Conservation (phyloP, 225 moss, liverwort and hornwort genomes). For the Straminergon stramineum region DNA sequence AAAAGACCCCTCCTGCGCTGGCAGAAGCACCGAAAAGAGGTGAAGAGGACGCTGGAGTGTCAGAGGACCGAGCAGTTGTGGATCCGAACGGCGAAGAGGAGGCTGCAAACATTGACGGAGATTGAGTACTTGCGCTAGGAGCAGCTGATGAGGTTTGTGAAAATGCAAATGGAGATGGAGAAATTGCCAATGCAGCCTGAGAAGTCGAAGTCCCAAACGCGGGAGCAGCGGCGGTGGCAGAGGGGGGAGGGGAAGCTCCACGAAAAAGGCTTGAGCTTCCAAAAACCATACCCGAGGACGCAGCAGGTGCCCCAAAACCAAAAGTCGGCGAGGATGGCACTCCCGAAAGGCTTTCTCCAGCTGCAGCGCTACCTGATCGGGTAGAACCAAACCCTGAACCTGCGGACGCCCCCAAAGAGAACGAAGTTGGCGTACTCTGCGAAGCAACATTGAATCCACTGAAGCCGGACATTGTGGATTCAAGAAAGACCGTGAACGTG, state of each 20-base stretch:
- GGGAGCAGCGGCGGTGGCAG: slow-evolving; percentile 9
- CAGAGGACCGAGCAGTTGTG: background rate
- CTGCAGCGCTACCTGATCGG: background rate
- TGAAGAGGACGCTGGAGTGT: slow-evolving; percentile 1
- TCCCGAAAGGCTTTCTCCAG: slow-evolving; percentile 18
- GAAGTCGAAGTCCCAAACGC: slow-evolving; percentile 8
- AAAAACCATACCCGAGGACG: slow-evolving; percentile 5
- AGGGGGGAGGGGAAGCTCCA: slow-evolving; percentile 6
- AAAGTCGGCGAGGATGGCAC: slow-evolving; percentile 13
- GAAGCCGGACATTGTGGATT: slow-evolving; percentile 32
- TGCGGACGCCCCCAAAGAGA: slow-evolving; percentile 33
- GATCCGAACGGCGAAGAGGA: slow-evolving; percentile 29
- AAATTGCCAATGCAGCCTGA: slow-evolving; percentile 8
- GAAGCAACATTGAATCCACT: slow-evolving; percentile 13
- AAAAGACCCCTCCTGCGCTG: background rate
- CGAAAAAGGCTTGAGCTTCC: slow-evolving; percentile 20
- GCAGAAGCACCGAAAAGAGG: slow-evolving; percentile 24
- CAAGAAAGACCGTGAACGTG: background rate
- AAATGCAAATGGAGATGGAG: slow-evolving; percentile 27
- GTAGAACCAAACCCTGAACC: slow-evolving; percentile 28
- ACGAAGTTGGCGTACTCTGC: slow-evolving; percentile 14
- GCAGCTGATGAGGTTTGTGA: slow-evolving; percentile 14
- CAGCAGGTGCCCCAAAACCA: slow-evolving; percentile 18
- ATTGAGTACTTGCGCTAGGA: slow-evolving; percentile 1
- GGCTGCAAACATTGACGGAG: slow-evolving; percentile 43